Percentiles rank a stretch among this genome's conserved stretches.
These are phyloP conservation scores for Neofusicoccum parvum DNA, from an alignment of 2,329 filamentous ascomycete genomes.

Conservation along the genomic window DNA sequence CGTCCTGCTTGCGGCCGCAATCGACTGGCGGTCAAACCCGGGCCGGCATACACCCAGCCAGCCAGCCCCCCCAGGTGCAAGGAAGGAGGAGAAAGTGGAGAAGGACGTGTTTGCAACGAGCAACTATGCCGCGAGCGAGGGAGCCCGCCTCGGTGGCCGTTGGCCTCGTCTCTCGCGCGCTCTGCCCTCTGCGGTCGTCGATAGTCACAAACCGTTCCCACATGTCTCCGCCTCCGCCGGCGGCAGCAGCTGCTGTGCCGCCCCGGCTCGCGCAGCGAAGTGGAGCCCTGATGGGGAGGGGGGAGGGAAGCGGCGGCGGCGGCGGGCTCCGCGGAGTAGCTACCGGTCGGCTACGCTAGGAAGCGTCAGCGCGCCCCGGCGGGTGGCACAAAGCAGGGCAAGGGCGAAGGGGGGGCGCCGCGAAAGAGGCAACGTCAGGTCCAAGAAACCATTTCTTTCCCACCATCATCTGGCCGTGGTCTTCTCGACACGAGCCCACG, in stretches of 20 bases:
- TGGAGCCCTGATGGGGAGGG: not conserved
- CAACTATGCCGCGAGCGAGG: too few relatives aligned
- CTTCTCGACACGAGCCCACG: too few relatives aligned
- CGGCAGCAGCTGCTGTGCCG: too few relatives aligned
- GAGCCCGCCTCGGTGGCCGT: too few relatives aligned
- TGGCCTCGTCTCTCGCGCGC: too few relatives aligned
- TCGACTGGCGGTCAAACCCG: not conserved
- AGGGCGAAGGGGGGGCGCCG: too few relatives aligned
- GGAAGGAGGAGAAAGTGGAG: not conserved
- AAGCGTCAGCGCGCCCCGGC: not conserved
- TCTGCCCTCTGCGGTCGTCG: too few relatives aligned
- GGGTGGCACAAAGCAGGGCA: too few relatives aligned
- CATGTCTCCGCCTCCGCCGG: not conserved
- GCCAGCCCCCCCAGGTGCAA: too few relatives aligned
- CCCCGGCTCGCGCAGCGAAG: not conserved
- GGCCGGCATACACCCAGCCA: not conserved
- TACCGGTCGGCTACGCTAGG: not conserved
- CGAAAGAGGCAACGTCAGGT: not conserved
- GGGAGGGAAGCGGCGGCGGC: not conserved
- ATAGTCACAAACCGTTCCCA: not conserved
- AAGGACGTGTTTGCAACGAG: not conserved
- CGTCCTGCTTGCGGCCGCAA: not conserved
- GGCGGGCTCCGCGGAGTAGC: not conserved
- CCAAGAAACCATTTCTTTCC: not conserved
- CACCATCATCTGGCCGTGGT: too few relatives aligned